phyloP scores from a whole-genome alignment of 805 yeast species.

The Saccharomyces eubayanus region DNA sequence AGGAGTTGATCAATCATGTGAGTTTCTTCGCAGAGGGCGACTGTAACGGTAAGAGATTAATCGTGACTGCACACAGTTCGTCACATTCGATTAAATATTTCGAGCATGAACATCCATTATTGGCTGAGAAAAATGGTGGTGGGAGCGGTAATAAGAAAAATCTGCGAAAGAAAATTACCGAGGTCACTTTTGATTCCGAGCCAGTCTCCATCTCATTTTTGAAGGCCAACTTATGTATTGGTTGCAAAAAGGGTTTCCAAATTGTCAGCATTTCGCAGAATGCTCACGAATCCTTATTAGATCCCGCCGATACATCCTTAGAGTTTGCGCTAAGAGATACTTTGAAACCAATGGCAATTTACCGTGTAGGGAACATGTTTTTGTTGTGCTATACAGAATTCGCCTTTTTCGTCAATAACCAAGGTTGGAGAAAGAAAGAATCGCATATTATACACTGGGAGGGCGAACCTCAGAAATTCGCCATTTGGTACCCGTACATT shows the following conservation, averaged over 20 bases:
- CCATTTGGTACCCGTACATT: conserved; percentile 88
- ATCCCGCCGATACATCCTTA: conserved; percentile 96
- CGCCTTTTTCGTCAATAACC: conserved; percentile 86
- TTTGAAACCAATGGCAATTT: conserved; percentile 86
- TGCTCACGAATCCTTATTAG: conserved; percentile 80
- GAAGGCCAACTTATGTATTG: conserved; percentile 83
- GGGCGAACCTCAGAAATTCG: conserved; percentile 86
- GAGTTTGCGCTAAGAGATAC: conserved; percentile 71
- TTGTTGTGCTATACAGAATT: conserved; percentile 84
- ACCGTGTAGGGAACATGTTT: conserved; percentile 82
- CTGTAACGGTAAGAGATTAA: conserved; percentile 78
- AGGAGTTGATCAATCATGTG: conserved; percentile 79
- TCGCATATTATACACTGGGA: conserved; percentile 97
- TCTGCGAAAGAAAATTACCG: conserved; percentile 59
- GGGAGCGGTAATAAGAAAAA: conserved; percentile 59
- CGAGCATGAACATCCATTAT: conserved; percentile 75
- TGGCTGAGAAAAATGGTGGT: conserved; percentile 22
- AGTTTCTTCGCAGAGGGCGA: conserved; percentile 88
- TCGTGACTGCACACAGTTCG: conserved; percentile 81
- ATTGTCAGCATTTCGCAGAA: conserved; percentile 79
- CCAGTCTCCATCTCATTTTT: conserved; percentile 87
- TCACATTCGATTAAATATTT: conserved; percentile 75
- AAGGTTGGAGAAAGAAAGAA: conserved; percentile 93
- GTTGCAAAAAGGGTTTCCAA: conserved; percentile 94
- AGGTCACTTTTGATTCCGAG: conserved; percentile 76